These are phyloP conservation scores for Papilionanthe hybrid DNA, from an alignment of 116 monocot species.

Conservation along the genomic window DNA sequence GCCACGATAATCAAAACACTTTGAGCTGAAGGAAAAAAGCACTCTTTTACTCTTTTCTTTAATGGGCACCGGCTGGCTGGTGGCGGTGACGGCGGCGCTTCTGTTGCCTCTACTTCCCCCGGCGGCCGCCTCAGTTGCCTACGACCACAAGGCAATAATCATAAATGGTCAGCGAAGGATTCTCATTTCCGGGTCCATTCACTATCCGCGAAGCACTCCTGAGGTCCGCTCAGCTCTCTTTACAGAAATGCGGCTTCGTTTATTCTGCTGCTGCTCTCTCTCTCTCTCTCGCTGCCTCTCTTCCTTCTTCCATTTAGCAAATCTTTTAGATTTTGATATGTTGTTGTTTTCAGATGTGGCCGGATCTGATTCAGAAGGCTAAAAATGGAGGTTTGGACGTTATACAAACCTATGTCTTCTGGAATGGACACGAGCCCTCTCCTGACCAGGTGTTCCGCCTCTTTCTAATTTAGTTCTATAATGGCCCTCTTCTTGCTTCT, in stretches of 20 bases:
- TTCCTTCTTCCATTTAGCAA: neutral
- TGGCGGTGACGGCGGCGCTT: neutral
- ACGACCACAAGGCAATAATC: conserved; percentile 56
- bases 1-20: neutral
- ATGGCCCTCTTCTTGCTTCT: no score
- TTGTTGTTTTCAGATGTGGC: conserved; percentile 1
- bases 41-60: neutral
- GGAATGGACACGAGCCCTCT: conserved; percentile 7
- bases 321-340: neutral
- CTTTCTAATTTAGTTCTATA: neutral
- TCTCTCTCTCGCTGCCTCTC: neutral
- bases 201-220: conserved; percentile 74
- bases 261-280: neutral
- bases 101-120: neutral
- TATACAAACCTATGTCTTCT: conserved; percentile 7
- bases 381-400: conserved; percentile 7
- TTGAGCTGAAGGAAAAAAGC: neutral
- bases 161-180: conserved; percentile 73
- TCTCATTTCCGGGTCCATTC: conserved; percentile 83
- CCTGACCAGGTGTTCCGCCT: neutral
- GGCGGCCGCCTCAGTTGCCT: conserved; percentile 36
- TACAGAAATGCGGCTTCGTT: conserved; percentile 17
- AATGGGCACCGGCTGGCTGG: conserved; percentile 1
- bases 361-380: conserved; percentile 6
- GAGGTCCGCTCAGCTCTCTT: conserved; percentile 18